These are phyloP conservation scores for Xerocomus nothofagi DNA, from an alignment of 1,284 basidiomycete genomes.

Conservation along the genomic window DNA sequence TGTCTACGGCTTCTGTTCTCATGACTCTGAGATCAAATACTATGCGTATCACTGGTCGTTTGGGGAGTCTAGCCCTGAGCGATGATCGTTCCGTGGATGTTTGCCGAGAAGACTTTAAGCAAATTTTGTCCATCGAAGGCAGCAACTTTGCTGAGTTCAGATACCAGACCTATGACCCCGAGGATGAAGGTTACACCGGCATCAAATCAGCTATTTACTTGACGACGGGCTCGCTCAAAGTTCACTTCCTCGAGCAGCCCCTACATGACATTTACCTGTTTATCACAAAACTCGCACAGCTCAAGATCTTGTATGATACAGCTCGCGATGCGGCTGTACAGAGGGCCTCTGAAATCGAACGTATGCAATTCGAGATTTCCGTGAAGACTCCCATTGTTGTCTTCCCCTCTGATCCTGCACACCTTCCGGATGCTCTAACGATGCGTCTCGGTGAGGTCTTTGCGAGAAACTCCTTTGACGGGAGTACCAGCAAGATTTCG, in stretches of 20 bases:
- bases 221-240: slow-evolving; percentile 87
- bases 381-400: slow-evolving; percentile 94
- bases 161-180: slow-evolving; percentile 90
- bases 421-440: slow-evolving; percentile 70
- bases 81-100: slow-evolving; percentile 70
- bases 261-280: slow-evolving; percentile 87
- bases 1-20: slow-evolving; percentile 90
- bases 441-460: slow-evolving; percentile 89
- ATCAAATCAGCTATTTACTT: slow-evolving; percentile 88
- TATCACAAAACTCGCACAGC: slow-evolving; percentile 82
- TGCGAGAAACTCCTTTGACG: slow-evolving; percentile 79
- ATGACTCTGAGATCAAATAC: slow-evolving; percentile 77
- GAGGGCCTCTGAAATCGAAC: slow-evolving; percentile 83
- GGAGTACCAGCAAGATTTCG: slow-evolving; percentile 58
- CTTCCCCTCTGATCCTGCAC: slow-evolving; percentile 74
- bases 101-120: slow-evolving; percentile 73
- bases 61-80: slow-evolving; percentile 84
- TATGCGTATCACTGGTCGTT: slow-evolving; percentile 78
- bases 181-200: slow-evolving; percentile 68
- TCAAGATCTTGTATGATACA: slow-evolving; percentile 96
- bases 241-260: slow-evolving; percentile 88
- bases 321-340: slow-evolving; percentile 92
- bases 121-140: slow-evolving; percentile 93
- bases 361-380: slow-evolving; percentile 90
- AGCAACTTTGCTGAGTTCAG: slow-evolving; percentile 94